Evolutionary conservation across 2,329 filamentous ascomycete genomes (phyloP).

Genomic region (Trichoderma brevicompactum): DNA sequence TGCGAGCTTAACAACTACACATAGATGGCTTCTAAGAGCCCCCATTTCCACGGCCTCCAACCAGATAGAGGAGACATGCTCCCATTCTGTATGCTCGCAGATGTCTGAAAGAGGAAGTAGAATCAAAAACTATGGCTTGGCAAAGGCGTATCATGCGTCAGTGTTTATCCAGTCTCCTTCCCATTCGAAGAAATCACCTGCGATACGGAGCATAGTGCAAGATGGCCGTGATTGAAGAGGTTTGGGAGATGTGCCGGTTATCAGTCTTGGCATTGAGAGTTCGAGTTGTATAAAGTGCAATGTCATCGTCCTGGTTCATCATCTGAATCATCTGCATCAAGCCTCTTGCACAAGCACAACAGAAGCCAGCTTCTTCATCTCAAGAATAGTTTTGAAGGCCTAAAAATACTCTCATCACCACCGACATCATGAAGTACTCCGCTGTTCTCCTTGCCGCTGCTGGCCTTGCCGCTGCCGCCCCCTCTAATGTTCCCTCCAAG

Average conservation of each 20-base stretch:
- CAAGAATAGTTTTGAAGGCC: too few species aligned
- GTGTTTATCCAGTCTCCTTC: not conserved
- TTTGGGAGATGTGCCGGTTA: not conserved
- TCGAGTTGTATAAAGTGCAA: not conserved
- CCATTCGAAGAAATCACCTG: too few species aligned
- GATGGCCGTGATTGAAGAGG: not conserved
- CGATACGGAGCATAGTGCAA: not conserved
- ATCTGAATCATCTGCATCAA: not conserved
- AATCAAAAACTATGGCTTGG: not conserved
- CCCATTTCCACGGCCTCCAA: not conserved
- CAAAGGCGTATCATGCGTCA: not conserved
- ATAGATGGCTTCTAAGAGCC: not conserved
- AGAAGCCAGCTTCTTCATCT: not conserved
- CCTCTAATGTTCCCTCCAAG: not conserved
- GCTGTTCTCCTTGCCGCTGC: constrained; percentile 30
- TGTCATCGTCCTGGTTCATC: not conserved
- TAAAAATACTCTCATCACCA: not conserved
- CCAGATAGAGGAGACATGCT: not conserved
- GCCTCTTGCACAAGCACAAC: not conserved
- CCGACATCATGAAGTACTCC: constrained; percentile 31
- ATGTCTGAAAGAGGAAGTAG: constrained; percentile 10
- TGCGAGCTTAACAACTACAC: not conserved
- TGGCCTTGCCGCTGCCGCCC: constrained; percentile 31
- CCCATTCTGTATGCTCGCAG: not conserved
- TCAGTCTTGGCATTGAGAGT: not conserved